Evolutionary conservation across 1,284 basidiomycete species (phyloP), one percentile per base, ranked within the genome.

Genomic region (Erythrobasidium hasegawianum): DNA sequence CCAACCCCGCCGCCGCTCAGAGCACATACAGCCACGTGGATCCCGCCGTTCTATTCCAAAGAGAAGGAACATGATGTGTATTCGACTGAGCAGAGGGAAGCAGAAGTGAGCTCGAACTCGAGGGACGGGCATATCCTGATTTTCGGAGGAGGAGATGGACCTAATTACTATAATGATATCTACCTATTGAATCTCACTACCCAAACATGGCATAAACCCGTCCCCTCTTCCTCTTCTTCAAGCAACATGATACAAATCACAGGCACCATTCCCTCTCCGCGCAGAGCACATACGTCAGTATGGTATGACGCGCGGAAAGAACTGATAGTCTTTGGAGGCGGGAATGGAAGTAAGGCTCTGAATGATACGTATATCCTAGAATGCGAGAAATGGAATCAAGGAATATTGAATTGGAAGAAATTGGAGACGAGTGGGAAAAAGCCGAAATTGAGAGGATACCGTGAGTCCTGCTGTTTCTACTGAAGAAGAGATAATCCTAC

Each of bases 131-230:
- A 69, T 29, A 59, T 72, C 16, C 49, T 72, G 40, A 54, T 72
- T 59, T 67, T 73, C 49, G 71, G 72, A 10, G 71, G 72, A 14
- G 71, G 71, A 5, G 71, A 72, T 69, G 72, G 72, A 7, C 71
- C 71, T 2, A 68, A 62, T 26, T 73, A 73, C 43, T 73, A 67
- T 33, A 70, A 71, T 59, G 69, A 70, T 43, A 33, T 71, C 3
- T 73, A 70, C 53, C 55, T 68, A 33, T 64, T 73, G 16, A 71
- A 73, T 43, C 71, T 72, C n/a, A 45, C 56, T 8, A 53, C 33
- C 7, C 24, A 53, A 29, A 55, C 38, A 20, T 58, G 67, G 58
- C 39, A 43, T 27, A 62, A 64, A 54, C 67, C 64, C 14, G 5
- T 20, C 20, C 43, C 47, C 41, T 1, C 52, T 27, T 16, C 45